These are phyloP conservation scores for Racocetra persica DNA, from an alignment of 371 early-diverging fungal species.

Conservation along the genomic window DNA sequence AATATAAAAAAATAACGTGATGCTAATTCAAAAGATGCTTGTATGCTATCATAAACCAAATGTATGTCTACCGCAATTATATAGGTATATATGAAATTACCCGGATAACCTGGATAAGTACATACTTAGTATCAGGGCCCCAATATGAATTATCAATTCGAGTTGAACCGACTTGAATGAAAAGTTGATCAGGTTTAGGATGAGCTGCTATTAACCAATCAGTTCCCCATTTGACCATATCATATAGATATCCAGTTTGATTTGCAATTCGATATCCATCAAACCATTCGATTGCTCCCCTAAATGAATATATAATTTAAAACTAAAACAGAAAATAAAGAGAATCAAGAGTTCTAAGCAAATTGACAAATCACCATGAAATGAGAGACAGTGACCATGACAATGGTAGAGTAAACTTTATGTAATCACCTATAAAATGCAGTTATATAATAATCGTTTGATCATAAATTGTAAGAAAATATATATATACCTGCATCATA, in stretches of 20 bases:
- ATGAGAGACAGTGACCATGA: conserved; percentile 47
- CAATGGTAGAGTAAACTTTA: conserved; percentile 68
- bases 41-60: no score
- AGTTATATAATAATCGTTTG: conserved; percentile 33
- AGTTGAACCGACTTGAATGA: conserved; percentile 50
- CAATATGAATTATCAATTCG: conserved; percentile 52
- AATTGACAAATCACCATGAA: not conserved
- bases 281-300: conserved; percentile 61
- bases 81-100: no score
- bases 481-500: conserved; percentile 46
- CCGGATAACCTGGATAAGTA: no score
- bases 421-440: conserved; percentile 59
- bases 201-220: conserved; percentile 71
- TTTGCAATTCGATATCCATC: conserved; percentile 63
- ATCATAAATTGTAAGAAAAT: not conserved
- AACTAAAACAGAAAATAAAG: no score
- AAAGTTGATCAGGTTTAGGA: conserved; percentile 55
- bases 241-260: conserved; percentile 56
- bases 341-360: no score
- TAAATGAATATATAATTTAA: no score
- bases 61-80: no score
- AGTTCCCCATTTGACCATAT: conserved; percentile 68
- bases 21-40: no score
- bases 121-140: conserved; percentile 50
- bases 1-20: not conserved